Base-by-base conservation (phyloP, 1,284 basidiomycete species). In the Ceratobasidium papillatum region DNA sequence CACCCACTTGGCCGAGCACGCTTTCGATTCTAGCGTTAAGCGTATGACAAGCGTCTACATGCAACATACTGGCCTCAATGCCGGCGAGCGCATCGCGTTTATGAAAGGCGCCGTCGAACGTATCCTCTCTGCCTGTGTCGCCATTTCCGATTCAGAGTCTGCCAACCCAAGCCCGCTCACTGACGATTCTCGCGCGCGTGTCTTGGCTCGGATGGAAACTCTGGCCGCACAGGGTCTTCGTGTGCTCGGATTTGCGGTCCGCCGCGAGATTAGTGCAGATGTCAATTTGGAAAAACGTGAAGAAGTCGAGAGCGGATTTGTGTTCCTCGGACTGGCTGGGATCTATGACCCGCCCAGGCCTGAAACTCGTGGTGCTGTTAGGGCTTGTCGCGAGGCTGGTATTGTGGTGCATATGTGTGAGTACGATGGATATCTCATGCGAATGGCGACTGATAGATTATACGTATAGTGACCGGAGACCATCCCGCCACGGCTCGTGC, bases 321-420 rank as follows among this genome's bases (percentile, higher is more conserved):
- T 82, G 5, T 88, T 93, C 82, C 82, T 89, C 8, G 90, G 88
- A 9, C 83, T 92, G 0, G 88, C 86, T 12, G 91, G 90, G 68
- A 88, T 92, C 74, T 90, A 85, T 78, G 91, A 92, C 79, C 91
- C 91, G 17, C 91, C 91, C n/a, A 85, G 91, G 47, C 87, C 87
- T 12, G 90, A 92, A 79, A 88, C 88, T 2, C 82, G 86, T 1
- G 86, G 85, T 12, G 89, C 91, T 27, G 90, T 93, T 0, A 83
- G 85, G 61, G 86, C 87, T 72, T 91, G 88, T 82, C 85, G 87
- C 75, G 83, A 85, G 59, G 91, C 90, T 36, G 88, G 90, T 19
- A 90, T 92, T 78, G 86, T 87, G 17, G 88, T 90, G 25, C 87
- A 88, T 79, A 92, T 92, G 90, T 82, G 88, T 25, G 89, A 83